A percentile compares a stretch with the other conserved stretches of the same genome.
phyloP scores from a whole-genome alignment of 2,329 filamentous ascomycete genomes.

The Geosmithia putterillii region DNA sequence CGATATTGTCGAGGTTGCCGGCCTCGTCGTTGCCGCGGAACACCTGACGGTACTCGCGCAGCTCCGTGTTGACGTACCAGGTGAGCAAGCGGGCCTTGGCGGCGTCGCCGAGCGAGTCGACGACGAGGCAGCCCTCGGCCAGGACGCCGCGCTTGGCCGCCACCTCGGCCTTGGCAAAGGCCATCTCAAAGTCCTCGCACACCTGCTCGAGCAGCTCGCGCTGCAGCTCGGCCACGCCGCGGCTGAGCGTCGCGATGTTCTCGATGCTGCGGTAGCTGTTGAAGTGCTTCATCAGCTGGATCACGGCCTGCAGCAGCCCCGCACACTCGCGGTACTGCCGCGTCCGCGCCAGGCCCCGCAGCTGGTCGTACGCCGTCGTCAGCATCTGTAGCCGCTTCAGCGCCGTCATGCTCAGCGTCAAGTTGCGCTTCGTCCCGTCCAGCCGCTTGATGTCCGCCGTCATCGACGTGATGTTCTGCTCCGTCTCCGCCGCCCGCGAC shows the following conservation, averaged over 20 bases:
- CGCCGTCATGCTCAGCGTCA: conserved; percentile 95
- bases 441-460: conserved; percentile 97
- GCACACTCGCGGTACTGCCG: conserved; percentile 93
- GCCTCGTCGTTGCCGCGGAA: conserved; percentile 96
- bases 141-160: conserved; percentile 56
- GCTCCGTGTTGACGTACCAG: conserved; percentile 97
- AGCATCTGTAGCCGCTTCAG: conserved; percentile 96
- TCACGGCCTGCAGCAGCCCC: conserved; percentile 82
- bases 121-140: conserved; percentile 79
- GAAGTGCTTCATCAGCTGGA: conserved; percentile 98
- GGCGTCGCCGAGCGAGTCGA: conserved; percentile 86
- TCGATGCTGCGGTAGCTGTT: conserved; percentile 96
- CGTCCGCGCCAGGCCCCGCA: conserved; percentile 69
- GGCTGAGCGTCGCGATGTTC: conserved; percentile 86
- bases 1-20: conserved; percentile 91
- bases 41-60: conserved; percentile 89
- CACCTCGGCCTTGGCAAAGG: conserved; percentile 82
- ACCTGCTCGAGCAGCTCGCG: conserved; percentile 88
- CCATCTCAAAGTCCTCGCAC: conserved; percentile 97
- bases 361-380: conserved; percentile 96
- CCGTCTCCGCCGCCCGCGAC: conserved; percentile 78
- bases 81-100: conserved; percentile 73
- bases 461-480: conserved; percentile 95
- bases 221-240: conserved; percentile 88
- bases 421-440: conserved; percentile 90